Evolutionary conservation across 2,329 filamentous ascomycete genomes (phyloP), one percentile per base, ranked within the genome.

Genomic region (Rutstroemia sp.): DNA sequence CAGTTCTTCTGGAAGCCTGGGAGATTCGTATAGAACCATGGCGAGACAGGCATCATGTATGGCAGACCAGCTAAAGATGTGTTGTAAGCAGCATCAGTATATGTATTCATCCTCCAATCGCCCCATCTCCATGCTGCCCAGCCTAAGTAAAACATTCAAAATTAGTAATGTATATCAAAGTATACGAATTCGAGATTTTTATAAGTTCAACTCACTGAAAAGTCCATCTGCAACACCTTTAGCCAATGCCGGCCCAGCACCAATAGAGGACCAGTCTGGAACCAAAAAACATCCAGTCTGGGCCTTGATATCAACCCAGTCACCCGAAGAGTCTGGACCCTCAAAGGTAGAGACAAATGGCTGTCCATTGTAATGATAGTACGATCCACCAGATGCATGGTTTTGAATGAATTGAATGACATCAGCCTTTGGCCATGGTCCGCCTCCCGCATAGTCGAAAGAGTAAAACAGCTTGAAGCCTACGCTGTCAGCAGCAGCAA

Each of bases 381-480:
- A 50, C 3, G 34, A 37, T 7, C 10, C 19, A n/a, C 23, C 19
- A 3, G 48, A 37, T 50, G 17, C 27, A 41, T 50, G 19, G 9
- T 39, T 21, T 37, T 50, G 27, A 5, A 50, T 8, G 8, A 38
- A 50, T 21, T 50, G 17, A 39, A 50, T 39, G 5, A 50, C 48
- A 39, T 37, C 27, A 14, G 9, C n/a, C 10, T 38, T 38, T 25
- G 34, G 48, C 51, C 51, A 54, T 54, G 50, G 23, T 5, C 27
- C 39, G n/a, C 25, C 37, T 1, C 30, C 51, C 16, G 63, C 65
- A 38, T 68, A 67, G 42, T 69, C 68, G 45, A 69, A 69, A 8
- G 68, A 68, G 54, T 67, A 61, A 42, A 68, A 69, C 46, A 70
- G 25, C 48, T 62, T 64, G 54, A 70, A 70, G 30, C 60, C 58